Evolutionary conservation across 1,284 basidiomycete genomes (phyloP), one percentile per base, ranked within the genome.

Genomic region (Cystobasidiaceae sp.): DNA sequence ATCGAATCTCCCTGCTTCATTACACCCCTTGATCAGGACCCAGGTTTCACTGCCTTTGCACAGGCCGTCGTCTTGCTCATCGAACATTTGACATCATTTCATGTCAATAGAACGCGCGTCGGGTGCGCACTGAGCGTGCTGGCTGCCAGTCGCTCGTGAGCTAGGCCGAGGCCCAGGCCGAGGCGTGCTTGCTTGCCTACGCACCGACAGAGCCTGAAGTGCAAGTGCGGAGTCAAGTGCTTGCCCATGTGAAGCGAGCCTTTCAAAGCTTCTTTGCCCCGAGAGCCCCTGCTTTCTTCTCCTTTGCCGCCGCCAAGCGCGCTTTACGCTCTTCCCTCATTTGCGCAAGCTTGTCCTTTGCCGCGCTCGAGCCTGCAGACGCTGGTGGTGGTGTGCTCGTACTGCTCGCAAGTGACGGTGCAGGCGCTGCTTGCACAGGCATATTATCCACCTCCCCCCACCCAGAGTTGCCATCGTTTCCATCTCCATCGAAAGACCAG

Each of bases 271-370:
- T 55, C 60, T 63, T 63, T 9, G 60, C 60, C 15, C 50, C 60
- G 13, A 63, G 19, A 21, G 30, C 41, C 37, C 28, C 56, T n/a
- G 56, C 56, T 27, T 39, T 54, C 28, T 63, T 63, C 51, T 63
- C 60, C 30, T 55, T 63, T 17, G 60, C 60, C n/a, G 60, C 60
- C 6, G 60, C 60, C 15, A 63, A 32, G 32, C 60, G 34, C 8
- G 60, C 66, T 50, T 62, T 58, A 9, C 66, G 39, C 21, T 58
- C 66, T 48, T 67, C 66, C 21, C 48, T 51, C 66, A 67, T 67
- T 28, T 67, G 59, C n/a, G 45, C 55, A 17, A 67, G 19, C 44
- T 67, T 67, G 32, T 54, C 50, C 48, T 67, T 61, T 2, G 48
- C 52, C 4, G 23, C 28, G 19, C 17, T 6, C 33, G 62, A 33